Evolutionary conservation across 1,139 yeast species (phyloP), one percentile per base, ranked within the genome.

Genomic region (Zygoascus sp.): DNA sequence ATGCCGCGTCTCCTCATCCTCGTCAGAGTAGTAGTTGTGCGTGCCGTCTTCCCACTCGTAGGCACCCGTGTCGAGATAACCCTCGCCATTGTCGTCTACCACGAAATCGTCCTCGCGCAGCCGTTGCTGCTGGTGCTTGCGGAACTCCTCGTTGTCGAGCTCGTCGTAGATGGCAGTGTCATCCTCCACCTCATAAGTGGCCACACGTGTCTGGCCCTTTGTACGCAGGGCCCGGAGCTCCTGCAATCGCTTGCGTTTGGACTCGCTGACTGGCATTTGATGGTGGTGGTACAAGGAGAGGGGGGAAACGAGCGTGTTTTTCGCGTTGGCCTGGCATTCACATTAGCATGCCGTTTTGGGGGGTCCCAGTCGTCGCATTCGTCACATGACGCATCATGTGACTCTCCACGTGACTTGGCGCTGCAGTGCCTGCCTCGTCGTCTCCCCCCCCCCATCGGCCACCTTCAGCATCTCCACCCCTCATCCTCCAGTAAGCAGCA

Each of bases 61-160:
- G 11, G 76, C 87, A 45, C 97, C 97, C 42, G 84, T 85, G 59
- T 92, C 97, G 1, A 87, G 90, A 60, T 92, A 92, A 0, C 94
- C 94, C 55, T 81, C 83, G 11, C 95, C 96, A 54, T 83, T 81
- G 63, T 92, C 97, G 61, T 89, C 97, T 2, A 88, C 96, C 43
- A 92, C 92, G 62, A 92, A 92, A 61, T 90, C 96, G 61, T 90
- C 97, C 53, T 85, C 82, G 68, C 88, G 74, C 48, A 92, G 72
- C 52, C 89, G 88, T 50, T 84, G 79, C 56, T 95, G 77, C 61
- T 86, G 87, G 62, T 81, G 86, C 54, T 77, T 76, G 55, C 92
- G 73, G 66, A 79, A 90, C 27, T 84, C 80, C 37, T 76, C 81
- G 58, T 89, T 96, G 61, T 86, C 95, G 8, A 89, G 83, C 58